Evolutionary conservation across 1,139 yeast genomes (phyloP).

Genomic region (Saccharomyces hybrid): DNA sequence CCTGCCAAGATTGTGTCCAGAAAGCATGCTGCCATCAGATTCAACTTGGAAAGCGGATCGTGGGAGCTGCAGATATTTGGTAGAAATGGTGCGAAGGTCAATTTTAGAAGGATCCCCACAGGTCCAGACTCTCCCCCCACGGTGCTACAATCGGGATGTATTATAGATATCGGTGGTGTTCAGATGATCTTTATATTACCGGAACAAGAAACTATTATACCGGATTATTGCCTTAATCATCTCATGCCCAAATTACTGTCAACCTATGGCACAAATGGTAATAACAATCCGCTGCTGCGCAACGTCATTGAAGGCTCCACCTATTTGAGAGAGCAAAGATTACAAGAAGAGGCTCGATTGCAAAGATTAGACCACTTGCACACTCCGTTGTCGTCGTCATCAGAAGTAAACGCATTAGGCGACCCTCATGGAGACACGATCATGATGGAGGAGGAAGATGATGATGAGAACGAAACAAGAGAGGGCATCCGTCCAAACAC

Average conservation of each 20-base stretch:
- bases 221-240: slow-evolving; percentile 40
- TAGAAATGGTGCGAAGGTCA: slow-evolving; percentile 88
- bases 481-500: background rate
- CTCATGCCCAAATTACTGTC: slow-evolving; percentile 29
- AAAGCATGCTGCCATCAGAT: slow-evolving; percentile 76
- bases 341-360: slow-evolving; percentile 3
- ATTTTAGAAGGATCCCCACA: slow-evolving; percentile 46
- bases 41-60: slow-evolving; percentile 61
- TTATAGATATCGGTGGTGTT: slow-evolving; percentile 89
- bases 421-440: background rate
- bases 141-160: slow-evolving; percentile 70
- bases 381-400: background rate
- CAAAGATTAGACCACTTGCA: background rate
- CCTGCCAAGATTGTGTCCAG: slow-evolving; percentile 95
- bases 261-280: slow-evolving; percentile 18
- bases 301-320: slow-evolving; percentile 17
- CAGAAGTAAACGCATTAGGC: background rate
- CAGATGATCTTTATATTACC: slow-evolving; percentile 98
- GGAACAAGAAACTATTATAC: slow-evolving; percentile 64
- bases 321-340: slow-evolving; percentile 10
- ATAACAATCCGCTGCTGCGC: slow-evolving; percentile 14
- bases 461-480: background rate
- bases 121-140: slow-evolving; percentile 41
- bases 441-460: background rate
- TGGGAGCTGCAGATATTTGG: slow-evolving; percentile 86